A percentile compares a stretch with the other conserved stretches of the same genome.
Evolutionary conservation across 106 monocot genomes (phyloP).

Genomic region (Allium fistulosum): DNA sequence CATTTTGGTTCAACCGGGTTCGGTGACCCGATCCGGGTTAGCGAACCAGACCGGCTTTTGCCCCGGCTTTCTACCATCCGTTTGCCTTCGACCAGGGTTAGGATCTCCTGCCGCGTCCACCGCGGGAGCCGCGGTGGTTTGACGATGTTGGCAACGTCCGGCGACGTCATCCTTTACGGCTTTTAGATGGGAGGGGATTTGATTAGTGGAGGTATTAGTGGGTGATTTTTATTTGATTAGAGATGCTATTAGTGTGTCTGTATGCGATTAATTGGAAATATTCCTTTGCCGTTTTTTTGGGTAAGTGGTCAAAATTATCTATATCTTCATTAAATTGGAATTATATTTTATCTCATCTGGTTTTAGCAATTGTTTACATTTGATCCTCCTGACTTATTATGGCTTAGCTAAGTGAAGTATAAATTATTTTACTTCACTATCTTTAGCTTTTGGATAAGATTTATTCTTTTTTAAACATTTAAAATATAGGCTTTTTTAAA

Average conservation of each 20-base stretch:
- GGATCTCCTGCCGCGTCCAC: constrained; percentile 89
- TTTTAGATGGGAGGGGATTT: not conserved
- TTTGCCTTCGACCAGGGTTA: constrained; percentile 76
- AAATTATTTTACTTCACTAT: no score
- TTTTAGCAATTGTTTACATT: no score
- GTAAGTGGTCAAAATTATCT: no score
- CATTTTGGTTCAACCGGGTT: constrained; percentile 53
- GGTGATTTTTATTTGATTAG: not conserved
- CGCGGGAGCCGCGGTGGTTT: constrained; percentile 52
- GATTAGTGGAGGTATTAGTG: not conserved
- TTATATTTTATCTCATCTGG: no score
- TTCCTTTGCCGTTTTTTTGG: no score
- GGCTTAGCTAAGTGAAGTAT: no score
- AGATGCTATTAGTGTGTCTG: not conserved
- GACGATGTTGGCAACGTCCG: not conserved
- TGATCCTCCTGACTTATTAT: no score
- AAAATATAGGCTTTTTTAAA: not conserved
- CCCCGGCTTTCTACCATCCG: constrained; percentile 48
- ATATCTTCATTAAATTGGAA: no score
- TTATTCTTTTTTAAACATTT: not conserved
- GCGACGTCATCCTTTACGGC: not conserved
- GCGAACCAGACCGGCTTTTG: constrained; percentile 16
- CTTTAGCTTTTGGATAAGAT: no score
- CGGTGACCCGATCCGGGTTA: constrained; percentile 7
- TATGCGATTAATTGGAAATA: not conserved